Percentiles rank a stretch among this genome's conserved stretches.
Evolutionary conservation across 2,329 filamentous ascomycete species (phyloP).

Genomic region (Aspergillus udagawae): DNA sequence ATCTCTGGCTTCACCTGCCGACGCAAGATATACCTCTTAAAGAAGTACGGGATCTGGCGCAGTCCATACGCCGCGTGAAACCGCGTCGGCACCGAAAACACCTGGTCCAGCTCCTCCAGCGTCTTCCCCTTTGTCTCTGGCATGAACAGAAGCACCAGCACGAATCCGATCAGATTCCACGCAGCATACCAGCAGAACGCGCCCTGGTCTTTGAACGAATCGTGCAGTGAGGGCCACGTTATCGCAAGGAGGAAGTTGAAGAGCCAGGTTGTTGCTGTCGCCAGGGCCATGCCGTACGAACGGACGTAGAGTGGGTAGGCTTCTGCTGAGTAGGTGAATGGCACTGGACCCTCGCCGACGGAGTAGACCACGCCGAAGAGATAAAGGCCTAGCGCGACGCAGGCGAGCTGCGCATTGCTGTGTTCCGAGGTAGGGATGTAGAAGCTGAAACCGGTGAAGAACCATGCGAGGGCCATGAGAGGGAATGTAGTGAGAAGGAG

Average conservation of each 20-base stretch:
- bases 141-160: constrained; percentile 41
- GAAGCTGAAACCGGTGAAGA: constrained; percentile 53
- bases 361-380: constrained; percentile 45
- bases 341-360: constrained; percentile 61
- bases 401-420: constrained; percentile 32
- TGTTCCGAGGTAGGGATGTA: constrained; percentile 43
- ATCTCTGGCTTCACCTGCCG: constrained; percentile 38
- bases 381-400: constrained; percentile 43
- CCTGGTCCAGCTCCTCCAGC: constrained; percentile 49
- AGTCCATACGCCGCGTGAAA: constrained; percentile 40
- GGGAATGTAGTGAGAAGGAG: constrained; percentile 63
- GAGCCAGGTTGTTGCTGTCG: constrained; percentile 60
- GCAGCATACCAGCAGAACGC: constrained; percentile 51
- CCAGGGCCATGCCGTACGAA: constrained; percentile 58
- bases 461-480: constrained; percentile 53
- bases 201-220: constrained; percentile 48
- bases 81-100: constrained; percentile 51
- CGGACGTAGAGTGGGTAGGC: constrained; percentile 63
- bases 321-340: constrained; percentile 65
- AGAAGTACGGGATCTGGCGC: constrained; percentile 35
- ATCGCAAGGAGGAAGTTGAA: constrained; percentile 54
- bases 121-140: constrained; percentile 41
- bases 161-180: constrained; percentile 44
- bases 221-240: constrained; percentile 50
- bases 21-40: constrained; percentile 33